These are phyloP conservation scores for Clonostachys sp. DNA, from an alignment of 2,329 filamentous ascomycete genomes.

Conservation along the genomic window DNA sequence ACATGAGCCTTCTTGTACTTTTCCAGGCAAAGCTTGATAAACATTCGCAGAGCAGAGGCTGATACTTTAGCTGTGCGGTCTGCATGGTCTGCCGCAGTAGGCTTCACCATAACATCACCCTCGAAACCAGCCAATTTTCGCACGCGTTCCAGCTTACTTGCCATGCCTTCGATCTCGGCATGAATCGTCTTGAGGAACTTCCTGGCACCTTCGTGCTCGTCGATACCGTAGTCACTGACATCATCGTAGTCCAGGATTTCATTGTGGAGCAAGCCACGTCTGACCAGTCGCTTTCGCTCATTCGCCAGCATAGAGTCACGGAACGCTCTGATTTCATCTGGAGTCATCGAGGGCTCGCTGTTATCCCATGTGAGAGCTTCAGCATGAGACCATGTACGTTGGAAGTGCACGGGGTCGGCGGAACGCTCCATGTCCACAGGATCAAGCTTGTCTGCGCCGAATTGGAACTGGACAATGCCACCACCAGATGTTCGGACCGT, in stretches of 20 bases:
- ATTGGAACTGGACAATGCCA: constrained; percentile 93
- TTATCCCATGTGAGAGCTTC: constrained; percentile 77
- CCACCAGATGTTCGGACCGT: constrained; percentile 90
- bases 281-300: constrained; percentile 61
- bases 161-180: constrained; percentile 61
- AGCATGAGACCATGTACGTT: constrained; percentile 81
- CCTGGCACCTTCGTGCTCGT: constrained; percentile 78
- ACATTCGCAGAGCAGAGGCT: constrained; percentile 63
- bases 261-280: constrained; percentile 57
- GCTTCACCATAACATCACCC: constrained; percentile 10
- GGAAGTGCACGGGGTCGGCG: constrained; percentile 87
- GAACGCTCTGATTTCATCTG: constrained; percentile 66
- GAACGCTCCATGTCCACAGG: constrained; percentile 97
- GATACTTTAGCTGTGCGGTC: constrained; percentile 85
- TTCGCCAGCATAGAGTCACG: constrained; percentile 64
- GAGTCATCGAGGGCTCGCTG: constrained; percentile 65
- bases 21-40: constrained; percentile 76
- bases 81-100: constrained; percentile 33
- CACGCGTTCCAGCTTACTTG: constrained; percentile 53
- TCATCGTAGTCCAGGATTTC: constrained; percentile 67
- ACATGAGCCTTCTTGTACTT: constrained; percentile 91
- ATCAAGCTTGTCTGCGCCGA: constrained; percentile 91
- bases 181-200: constrained; percentile 77
- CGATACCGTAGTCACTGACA: constrained; percentile 61
- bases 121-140: constrained; percentile 48